phyloP scores from a whole-genome alignment of 345 rosid species.

The Populus pruinosa region DNA sequence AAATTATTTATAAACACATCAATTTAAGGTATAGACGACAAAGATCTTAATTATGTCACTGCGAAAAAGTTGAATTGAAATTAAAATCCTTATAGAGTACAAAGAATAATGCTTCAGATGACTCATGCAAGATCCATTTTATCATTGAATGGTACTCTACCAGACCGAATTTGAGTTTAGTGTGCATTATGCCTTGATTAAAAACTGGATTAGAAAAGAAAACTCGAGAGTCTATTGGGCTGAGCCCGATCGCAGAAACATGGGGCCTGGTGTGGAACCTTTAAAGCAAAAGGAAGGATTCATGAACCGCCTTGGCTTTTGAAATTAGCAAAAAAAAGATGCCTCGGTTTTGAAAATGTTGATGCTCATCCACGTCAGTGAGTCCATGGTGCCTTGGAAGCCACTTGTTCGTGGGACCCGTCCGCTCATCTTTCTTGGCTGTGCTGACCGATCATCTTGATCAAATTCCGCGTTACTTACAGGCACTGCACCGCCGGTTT shows the following conservation, averaged over 20 bases:
- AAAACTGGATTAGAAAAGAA: not conserved
- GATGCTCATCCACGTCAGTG: slow-evolving; percentile 27
- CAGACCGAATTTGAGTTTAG: no score
- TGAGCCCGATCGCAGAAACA: not conserved
- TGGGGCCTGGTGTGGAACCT: slow-evolving; percentile 7
- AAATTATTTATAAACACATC: not conserved
- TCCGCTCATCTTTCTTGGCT: not conserved
- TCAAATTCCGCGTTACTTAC: not conserved
- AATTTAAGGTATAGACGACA: not conserved
- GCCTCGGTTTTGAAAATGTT: not conserved
- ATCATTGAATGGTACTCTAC: no score
- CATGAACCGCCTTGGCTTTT: slow-evolving; percentile 25
- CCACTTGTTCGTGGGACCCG: slow-evolving; percentile 20
- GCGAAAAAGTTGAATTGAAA: no score
- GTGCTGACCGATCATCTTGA: not conserved
- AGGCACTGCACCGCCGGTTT: not conserved
- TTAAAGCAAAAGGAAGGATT: not conserved
- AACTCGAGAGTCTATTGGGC: not conserved
- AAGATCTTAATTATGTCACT: no score
- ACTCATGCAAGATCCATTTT: no score
- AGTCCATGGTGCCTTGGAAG: slow-evolving; percentile 22
- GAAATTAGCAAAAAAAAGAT: slow-evolving; percentile 11
- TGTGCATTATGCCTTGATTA: not conserved
- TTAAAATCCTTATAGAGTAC: no score
- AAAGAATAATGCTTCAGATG: no score